phyloP scores from a whole-genome alignment of 1,139 yeast genomes.

The Wickerhamomyces sp. region DNA sequence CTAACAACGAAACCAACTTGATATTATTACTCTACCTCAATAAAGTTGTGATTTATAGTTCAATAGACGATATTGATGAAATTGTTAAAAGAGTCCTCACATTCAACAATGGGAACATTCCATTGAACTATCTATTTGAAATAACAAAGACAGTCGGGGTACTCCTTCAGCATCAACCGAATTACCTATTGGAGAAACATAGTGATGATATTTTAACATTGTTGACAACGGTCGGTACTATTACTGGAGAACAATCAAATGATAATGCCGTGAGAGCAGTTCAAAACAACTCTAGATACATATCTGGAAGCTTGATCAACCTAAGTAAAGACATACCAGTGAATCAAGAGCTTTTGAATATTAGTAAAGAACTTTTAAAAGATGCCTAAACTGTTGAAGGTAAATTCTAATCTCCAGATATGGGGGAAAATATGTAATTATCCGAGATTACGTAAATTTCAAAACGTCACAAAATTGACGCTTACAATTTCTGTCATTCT shows the following conservation, averaged over 20 bases:
- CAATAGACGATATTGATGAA: conserved; percentile 5
- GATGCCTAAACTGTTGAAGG: background rate
- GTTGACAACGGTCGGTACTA: conserved; percentile 7
- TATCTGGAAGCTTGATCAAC: conserved; percentile 15
- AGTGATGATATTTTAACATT: conserved; percentile 7
- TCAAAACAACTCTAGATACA: conserved; percentile 16
- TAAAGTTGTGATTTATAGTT: conserved; percentile 16
- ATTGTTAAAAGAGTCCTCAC: conserved; percentile 11
- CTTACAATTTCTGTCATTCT: no score
- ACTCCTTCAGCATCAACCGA: conserved; percentile 14
- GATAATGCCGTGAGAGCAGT: conserved; percentile 16
- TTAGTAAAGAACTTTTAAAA: background rate
- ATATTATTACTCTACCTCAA: conserved; percentile 14
- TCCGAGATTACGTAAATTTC: no score
- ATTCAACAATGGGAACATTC: conserved; percentile 8
- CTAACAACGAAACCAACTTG: conserved; percentile 11
- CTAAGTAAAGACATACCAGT: background rate
- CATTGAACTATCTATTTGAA: conserved; percentile 19
- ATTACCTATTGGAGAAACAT: conserved; percentile 7
- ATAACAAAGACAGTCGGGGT: conserved; percentile 23
- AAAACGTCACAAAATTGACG: no score
- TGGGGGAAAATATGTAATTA: no score
- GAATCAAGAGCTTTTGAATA: background rate
- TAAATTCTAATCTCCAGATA: no score
- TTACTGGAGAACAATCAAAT: background rate